Conservation (phyloP, 192 early-diverging fungal species). For the Jimgerdemannia flammicorona region DNA sequence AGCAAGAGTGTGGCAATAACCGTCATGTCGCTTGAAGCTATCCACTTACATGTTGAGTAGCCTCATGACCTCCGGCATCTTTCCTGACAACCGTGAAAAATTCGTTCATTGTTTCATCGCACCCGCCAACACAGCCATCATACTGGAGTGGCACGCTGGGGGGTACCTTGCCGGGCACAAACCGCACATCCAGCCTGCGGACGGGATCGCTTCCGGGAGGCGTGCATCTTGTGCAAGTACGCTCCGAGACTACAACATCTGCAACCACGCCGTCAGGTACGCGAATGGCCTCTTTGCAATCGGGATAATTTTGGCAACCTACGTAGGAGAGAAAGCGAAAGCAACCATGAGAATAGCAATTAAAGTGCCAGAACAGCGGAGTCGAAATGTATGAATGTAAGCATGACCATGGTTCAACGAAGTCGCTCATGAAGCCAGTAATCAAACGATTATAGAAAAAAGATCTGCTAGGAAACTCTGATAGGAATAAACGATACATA, state of each 20-base stretch:
- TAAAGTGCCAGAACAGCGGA: not conserved
- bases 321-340: conserved; percentile 32
- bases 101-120: conserved; percentile 40
- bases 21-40: not conserved
- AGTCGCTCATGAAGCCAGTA: too few relatives aligned
- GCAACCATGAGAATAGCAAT: not conserved
- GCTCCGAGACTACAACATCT: conserved; percentile 10
- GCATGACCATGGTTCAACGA: too few relatives aligned
- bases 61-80: not conserved
- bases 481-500: conserved; percentile 5
- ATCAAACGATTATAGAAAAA: too few relatives aligned
- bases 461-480: not conserved
- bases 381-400: too few relatives aligned
- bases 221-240: conserved; percentile 26
- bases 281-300: conserved; percentile 39
- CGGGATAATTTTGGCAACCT: conserved; percentile 44
- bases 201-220: conserved; percentile 8
- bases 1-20: too few relatives aligned
- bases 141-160: conserved; percentile 20
- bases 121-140: conserved; percentile 32
- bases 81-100: conserved; percentile 16
- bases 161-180: conserved; percentile 26
- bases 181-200: conserved; percentile 28
- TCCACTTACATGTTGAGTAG: not conserved
- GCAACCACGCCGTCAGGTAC: conserved; percentile 26